Base-by-base conservation (phyloP, 2,329 filamentous ascomycete species). In the Domatiomyces globalis region DNA sequence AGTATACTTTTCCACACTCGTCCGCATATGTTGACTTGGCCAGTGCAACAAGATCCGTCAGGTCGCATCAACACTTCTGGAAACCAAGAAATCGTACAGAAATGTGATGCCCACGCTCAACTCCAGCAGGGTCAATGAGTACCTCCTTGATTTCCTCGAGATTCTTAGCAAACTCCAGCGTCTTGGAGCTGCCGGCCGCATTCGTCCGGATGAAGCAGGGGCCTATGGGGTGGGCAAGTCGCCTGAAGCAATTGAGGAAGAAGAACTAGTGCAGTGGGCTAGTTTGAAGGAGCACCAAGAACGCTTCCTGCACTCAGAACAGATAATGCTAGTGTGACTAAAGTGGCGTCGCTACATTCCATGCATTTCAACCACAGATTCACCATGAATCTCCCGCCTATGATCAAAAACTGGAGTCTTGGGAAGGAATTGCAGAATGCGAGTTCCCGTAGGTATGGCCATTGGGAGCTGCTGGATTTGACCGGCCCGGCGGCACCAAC, bases 21-120 rank as follows among this genome's bases (percentile, higher is more conserved):
- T 6, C 15, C 17, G 17, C 20, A 15, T 20, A 27, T 43, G 43
- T 55, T 59, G 49, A 59, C 46, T 54, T 15, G 55, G 47, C 45
- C 64, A 80, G 77, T 87, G 86, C 61, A 80, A 80, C 70, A 94
- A 94, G 71, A 86, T 94, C 58, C 84, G 87, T 8, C 83, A 86
- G 62, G 84, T 94, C 42, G 87, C 87, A 1, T 84, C 83, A 25
- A 92, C 87, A 0, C 74, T 94, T 6, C 76, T 94, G 47, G 80
- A 85, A 55, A 71, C 74, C 1, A 76, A 78, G 1, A 71, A 73
- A 47, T 67, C 73, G 43, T 68, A 73, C 22, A 77, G 77, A 60
- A 72, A 76, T 39, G 69, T 69, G 19, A 60, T 59, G 63, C 77
- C 59, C 12, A 59, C 57, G 12, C 55, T 61, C 1, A 73, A 74